phyloP scores from a whole-genome alignment of 2,329 filamentous ascomycete species.

The Ampelomyces quisqualis region DNA sequence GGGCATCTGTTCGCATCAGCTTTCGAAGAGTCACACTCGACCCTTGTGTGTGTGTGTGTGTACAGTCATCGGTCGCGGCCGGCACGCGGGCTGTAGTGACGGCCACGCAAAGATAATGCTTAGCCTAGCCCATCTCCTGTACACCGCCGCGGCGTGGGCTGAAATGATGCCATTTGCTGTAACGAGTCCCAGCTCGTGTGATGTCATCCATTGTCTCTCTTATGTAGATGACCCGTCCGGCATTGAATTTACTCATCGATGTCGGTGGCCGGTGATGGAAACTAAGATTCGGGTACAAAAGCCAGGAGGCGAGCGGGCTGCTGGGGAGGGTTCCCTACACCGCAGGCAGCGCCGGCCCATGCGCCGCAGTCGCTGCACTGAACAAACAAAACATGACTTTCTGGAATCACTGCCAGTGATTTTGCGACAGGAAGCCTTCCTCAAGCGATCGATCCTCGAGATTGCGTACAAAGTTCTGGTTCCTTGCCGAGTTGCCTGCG shows the following conservation, averaged over 20 bases:
- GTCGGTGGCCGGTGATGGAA: no score
- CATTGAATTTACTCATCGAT: no score
- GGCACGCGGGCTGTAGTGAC: no score
- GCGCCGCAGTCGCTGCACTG: slow-evolving; percentile 3
- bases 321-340: background rate
- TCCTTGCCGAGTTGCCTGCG: slow-evolving; percentile 59
- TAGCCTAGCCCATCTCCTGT: slow-evolving; percentile 4
- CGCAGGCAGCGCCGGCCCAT: background rate
- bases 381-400: slow-evolving; percentile 12
- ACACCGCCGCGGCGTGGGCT: slow-evolving; percentile 7
- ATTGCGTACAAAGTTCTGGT: slow-evolving; percentile 90
- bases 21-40: background rate
- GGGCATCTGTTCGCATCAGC: background rate
- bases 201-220: no score
- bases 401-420: slow-evolving; percentile 64
- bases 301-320: no score
- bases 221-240: no score
- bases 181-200: slow-evolving; percentile 10
- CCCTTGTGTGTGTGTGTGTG: no score
- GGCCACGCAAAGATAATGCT: no score
- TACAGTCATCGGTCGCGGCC: no score
- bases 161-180: slow-evolving; percentile 15
- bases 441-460: slow-evolving; percentile 92
- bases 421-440: slow-evolving; percentile 77
- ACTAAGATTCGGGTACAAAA: no score